Base-by-base conservation (phyloP, 495 filamentous ascomycete species). In the Neurospora sp. region DNA sequence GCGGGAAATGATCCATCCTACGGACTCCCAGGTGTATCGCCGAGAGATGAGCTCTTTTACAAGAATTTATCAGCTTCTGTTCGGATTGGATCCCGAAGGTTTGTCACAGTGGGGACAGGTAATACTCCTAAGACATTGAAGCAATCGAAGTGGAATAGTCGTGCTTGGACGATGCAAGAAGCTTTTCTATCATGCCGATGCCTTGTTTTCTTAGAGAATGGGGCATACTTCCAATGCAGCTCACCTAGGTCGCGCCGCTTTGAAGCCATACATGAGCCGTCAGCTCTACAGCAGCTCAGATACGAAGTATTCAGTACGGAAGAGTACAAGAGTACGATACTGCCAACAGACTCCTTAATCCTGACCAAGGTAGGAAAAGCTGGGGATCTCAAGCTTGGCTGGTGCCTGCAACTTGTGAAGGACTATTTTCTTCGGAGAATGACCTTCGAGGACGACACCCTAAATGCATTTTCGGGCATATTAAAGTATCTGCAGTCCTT, bases 211-310 rank as follows among this genome's bases (percentile, higher is more conserved):
- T 77, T 76, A 0, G 76, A 79, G 1, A 23, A 78, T 0, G 77
- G 81, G 44, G 73, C 79, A 41, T 84, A 82, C 71, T 86, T 80
- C 70, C 78, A 83, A 48, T 84, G 82, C 71, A 54, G 4, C 46
- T 23, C 46, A 12, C 10, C n/a, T 4, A 12, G 10, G 0, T 54
- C 46, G n/a, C 9, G 23, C 46, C 46, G 46, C 1, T 20, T 54
- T 2, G 46, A 54, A 0, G 3, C 46, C 0, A 0, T 54, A 1
- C 10, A 54, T 54, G 18, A 31, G 0, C 31, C 69, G 0, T 0
- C 10, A 7, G 20, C 37, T 0, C 20, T 70, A 39, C 39, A 31
- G 2, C 9, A 23, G 4, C 39, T 42, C 3, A 14, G 10, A 18
- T 7, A 40, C 0, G 39, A 39, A 39, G 14, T 16, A 41, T 12